Conservation (phyloP, 441 rosid species). For the Eutrema salsugineum region DNA sequence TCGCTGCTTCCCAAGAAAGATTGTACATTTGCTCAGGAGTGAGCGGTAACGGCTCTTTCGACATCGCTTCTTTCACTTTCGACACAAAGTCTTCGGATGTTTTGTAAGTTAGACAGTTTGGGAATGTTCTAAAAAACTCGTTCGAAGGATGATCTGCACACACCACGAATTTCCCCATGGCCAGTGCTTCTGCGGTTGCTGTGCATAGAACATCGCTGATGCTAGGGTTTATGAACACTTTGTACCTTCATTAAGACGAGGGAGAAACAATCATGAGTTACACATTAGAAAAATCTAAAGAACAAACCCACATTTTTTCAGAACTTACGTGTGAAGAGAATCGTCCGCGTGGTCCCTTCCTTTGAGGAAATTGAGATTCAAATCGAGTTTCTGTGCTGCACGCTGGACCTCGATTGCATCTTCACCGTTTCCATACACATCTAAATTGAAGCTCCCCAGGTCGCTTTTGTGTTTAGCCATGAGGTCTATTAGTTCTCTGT, state of each 20-base stretch:
- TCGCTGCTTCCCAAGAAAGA: conserved; percentile 98
- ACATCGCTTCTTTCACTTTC: conserved; percentile 82
- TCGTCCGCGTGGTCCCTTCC: conserved; percentile 96
- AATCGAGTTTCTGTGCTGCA: conserved; percentile 60
- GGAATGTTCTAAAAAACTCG: conserved; percentile 92
- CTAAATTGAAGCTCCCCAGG: conserved; percentile 80
- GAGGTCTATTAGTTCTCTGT: conserved; percentile 86
- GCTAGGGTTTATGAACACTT: conserved; percentile 96
- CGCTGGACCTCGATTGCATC: conserved; percentile 83
- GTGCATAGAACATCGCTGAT: conserved; percentile 97
- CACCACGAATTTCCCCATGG: conserved; percentile 95
- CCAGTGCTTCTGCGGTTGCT: conserved; percentile 99
- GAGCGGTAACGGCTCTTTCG: conserved; percentile 81
- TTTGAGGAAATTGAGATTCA: conserved; percentile 81
- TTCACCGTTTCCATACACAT: conserved; percentile 95
- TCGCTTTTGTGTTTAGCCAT: conserved; percentile 72
- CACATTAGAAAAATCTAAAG: not conserved
- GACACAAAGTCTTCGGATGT: conserved; percentile 79
- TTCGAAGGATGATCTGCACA: conserved; percentile 98
- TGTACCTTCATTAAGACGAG: conserved; percentile 63
- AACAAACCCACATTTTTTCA: not conserved
- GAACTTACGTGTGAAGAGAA: conserved; percentile 80
- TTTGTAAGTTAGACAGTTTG: conserved; percentile 90
- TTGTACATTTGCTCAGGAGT: conserved; percentile 73
- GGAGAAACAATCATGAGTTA: not conserved